phyloP scores from a whole-genome alignment of 805 yeast genomes.

The Zygosaccharomyces bailii region DNA sequence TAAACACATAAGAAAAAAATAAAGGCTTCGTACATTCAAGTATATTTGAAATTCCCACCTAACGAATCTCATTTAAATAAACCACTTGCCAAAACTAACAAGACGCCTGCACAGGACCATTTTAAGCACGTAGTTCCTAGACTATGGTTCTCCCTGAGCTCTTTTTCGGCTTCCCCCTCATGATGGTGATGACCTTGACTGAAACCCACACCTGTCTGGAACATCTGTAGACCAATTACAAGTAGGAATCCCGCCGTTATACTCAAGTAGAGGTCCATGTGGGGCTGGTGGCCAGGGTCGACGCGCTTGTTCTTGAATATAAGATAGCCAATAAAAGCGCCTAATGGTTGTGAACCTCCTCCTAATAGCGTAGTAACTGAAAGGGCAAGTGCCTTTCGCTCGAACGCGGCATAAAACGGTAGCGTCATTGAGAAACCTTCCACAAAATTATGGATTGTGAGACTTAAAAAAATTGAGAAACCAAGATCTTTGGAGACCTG shows the following conservation, averaged over 20 bases:
- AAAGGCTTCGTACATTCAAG: not conserved
- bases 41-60: not conserved
- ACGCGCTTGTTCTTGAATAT: conserved; percentile 40
- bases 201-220: conserved; percentile 74
- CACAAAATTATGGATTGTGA: conserved; percentile 84
- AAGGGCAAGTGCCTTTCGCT: conserved; percentile 59
- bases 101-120: conserved; percentile 36
- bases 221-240: conserved; percentile 82
- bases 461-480: conserved; percentile 72
- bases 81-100: conserved; percentile 31
- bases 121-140: conserved; percentile 35
- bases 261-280: conserved; percentile 49
- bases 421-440: conserved; percentile 94
- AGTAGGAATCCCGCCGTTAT: conserved; percentile 80
- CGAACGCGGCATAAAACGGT: conserved; percentile 78
- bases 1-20: not conserved
- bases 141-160: conserved; percentile 30
- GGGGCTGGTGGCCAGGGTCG: conserved; percentile 34
- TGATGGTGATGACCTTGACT: conserved; percentile 60
- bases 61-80: conserved; percentile 9
- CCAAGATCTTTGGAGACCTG: conserved; percentile 51
- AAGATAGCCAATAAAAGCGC: conserved; percentile 69
- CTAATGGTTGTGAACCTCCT: conserved; percentile 83
- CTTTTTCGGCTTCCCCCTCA: conserved; percentile 26
- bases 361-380: conserved; percentile 66